phyloP scores from a whole-genome alignment of 75 land plant species.

The Selaginella moellendorffii region DNA sequence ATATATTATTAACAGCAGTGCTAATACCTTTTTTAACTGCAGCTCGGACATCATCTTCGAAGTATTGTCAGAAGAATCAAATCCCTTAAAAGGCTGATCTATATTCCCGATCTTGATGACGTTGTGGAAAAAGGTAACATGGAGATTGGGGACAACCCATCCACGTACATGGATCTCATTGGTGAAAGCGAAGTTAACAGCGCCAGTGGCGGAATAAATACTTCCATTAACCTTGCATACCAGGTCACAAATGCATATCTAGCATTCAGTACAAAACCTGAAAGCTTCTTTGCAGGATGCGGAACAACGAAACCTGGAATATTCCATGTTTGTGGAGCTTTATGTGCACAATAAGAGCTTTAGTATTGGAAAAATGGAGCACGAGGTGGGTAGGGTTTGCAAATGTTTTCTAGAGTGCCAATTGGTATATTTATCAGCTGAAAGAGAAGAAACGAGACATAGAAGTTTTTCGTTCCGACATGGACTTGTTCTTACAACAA shows the following conservation, averaged over 20 bases:
- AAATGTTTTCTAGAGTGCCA: neutral
- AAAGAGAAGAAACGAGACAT: neutral
- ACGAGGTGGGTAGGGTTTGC: conserved; percentile 2
- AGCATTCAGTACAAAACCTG: too few species aligned
- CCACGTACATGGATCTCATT: conserved; percentile 19
- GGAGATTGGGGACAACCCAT: conserved; percentile 2
- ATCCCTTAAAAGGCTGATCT: conserved; percentile 3
- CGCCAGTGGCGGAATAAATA: neutral
- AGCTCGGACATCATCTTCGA: conserved; percentile 2
- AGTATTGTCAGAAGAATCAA: conserved; percentile 6
- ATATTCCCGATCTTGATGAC: conserved; percentile 13
- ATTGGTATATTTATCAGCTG: conserved; percentile 4
- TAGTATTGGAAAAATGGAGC: conserved; percentile 8
- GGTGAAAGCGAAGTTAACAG: conserved; percentile 16
- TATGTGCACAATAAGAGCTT: neutral
- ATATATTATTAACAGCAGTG: too few species aligned
- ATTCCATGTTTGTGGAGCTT: neutral
- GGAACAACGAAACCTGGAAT: conserved; percentile 8
- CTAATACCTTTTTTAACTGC: neutral
- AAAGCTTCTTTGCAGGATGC: neutral
- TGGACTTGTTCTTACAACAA: conserved; percentile 9
- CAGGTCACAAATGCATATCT: neutral
- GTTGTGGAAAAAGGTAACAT: conserved; percentile 18
- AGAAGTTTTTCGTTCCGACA: conserved; percentile 11
- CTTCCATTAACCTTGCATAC: neutral